A percentile compares a stretch with the other conserved stretches of the same genome.
Evolutionary conservation across 192 early-diverging fungal genomes (phyloP).

Genomic region (Spinellus fusiger): DNA sequence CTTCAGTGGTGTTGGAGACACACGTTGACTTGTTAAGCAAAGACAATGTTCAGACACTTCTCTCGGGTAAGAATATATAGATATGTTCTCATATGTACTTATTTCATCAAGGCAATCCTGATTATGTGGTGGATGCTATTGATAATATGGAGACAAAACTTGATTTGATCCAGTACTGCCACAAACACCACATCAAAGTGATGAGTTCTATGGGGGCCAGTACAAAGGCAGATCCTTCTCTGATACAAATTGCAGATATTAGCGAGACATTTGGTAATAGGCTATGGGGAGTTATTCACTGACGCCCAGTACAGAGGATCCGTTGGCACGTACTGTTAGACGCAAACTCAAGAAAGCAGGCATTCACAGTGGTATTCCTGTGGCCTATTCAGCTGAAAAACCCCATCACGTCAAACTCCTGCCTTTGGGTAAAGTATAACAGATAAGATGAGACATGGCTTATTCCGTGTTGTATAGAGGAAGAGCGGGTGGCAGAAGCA

Average conservation of each 20-base stretch:
- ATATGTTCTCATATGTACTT: not conserved
- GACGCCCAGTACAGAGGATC: slow-evolving; percentile 63
- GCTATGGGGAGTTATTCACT: not conserved
- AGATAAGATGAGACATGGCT: not conserved
- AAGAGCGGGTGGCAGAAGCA: slow-evolving; percentile 72
- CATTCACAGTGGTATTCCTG: slow-evolving; percentile 76
- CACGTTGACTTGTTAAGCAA: slow-evolving; percentile 70
- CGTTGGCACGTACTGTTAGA: slow-evolving; percentile 82
- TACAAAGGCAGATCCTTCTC: slow-evolving; percentile 94
- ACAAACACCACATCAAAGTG: slow-evolving; percentile 63
- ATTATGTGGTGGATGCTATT: slow-evolving; percentile 84
- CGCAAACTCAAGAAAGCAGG: slow-evolving; percentile 63
- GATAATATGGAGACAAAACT: slow-evolving; percentile 96
- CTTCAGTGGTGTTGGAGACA: slow-evolving; percentile 75
- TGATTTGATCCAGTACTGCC: slow-evolving; percentile 83
- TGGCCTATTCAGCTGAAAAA: slow-evolving; percentile 94
- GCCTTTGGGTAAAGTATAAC: slow-evolving; percentile 50
- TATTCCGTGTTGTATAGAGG: slow-evolving; percentile 38
- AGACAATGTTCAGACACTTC: slow-evolving; percentile 59
- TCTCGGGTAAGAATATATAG: slow-evolving; percentile 46
- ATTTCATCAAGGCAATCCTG: slow-evolving; percentile 38
- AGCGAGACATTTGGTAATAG: slow-evolving; percentile 73
- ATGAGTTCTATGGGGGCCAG: slow-evolving; percentile 97
- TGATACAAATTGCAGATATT: slow-evolving; percentile 95
- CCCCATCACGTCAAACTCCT: slow-evolving; percentile 84